A percentile compares a stretch with the other conserved stretches of the same genome.
Conservation (phyloP, 148 eudicot genomes). For the Chenopodium formosanum region DNA sequence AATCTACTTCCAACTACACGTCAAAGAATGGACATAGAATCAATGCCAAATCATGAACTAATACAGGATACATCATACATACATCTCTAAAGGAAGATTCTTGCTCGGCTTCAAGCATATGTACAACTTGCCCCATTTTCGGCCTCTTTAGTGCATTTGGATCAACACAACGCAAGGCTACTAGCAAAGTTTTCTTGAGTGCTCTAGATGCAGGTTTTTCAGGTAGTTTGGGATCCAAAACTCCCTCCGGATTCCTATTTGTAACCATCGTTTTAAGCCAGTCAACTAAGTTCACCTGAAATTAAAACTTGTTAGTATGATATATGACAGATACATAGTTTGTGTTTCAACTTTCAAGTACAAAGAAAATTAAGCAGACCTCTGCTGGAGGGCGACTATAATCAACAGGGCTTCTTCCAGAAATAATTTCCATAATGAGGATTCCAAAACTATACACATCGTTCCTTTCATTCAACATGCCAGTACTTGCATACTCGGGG, state of each 20-base stretch:
- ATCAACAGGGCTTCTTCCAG: conserved; percentile 71
- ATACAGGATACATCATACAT: conserved; percentile 33
- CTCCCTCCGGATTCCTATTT: conserved; percentile 57
- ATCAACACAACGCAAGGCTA: conserved; percentile 69
- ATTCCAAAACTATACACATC: conserved; percentile 80
- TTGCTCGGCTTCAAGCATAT: conserved; percentile 69
- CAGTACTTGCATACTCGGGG: conserved; percentile 80
- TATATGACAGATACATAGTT: background rate
- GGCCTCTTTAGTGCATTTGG: conserved; percentile 66
- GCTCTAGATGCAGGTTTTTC: conserved; percentile 57
- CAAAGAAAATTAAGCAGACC: conserved; percentile 32
- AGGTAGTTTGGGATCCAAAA: conserved; percentile 62
- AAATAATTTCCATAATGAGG: conserved; percentile 67
- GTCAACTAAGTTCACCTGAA: conserved; percentile 70
- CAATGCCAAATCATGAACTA: background rate
- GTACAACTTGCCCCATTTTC: conserved; percentile 68
- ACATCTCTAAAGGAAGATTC: conserved; percentile 54
- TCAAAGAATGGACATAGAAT: background rate
- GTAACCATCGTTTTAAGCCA: conserved; percentile 73
- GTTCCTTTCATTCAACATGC: conserved; percentile 74
- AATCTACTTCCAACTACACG: background rate
- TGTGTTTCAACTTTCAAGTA: background rate
- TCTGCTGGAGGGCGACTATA: conserved; percentile 62
- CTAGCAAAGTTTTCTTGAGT: conserved; percentile 52
- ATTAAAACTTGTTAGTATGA: conserved; percentile 14